Evolutionary conservation across 1,284 basidiomycete species (phyloP).

Genomic region (Singerocomus inundabilis): DNA sequence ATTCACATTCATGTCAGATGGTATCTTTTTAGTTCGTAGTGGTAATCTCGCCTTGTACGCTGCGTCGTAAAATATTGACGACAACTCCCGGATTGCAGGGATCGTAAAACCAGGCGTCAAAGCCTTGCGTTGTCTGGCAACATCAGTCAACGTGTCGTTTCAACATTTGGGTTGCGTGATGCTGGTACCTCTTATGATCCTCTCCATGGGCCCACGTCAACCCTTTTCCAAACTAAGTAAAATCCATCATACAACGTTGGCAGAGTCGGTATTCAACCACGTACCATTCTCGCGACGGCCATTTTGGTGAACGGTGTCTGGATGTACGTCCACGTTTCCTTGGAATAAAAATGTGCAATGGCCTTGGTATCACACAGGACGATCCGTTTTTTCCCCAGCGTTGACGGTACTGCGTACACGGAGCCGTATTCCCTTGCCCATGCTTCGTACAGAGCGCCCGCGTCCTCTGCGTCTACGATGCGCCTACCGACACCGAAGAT

Average conservation of each 20-base stretch:
- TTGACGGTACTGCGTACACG: slow-evolving; percentile 42
- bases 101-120: slow-evolving; percentile 6
- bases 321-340: slow-evolving; percentile 49
- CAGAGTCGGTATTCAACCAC: neutral
- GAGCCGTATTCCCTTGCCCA: slow-evolving; percentile 36
- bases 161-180: no score
- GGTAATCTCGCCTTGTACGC: slow-evolving; percentile 44
- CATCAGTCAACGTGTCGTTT: neutral
- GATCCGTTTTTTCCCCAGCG: slow-evolving; percentile 41
- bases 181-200: slow-evolving; percentile 11
- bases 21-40: neutral
- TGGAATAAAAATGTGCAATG: slow-evolving; percentile 49
- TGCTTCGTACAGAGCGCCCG: slow-evolving; percentile 14
- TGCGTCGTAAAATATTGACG: slow-evolving; percentile 22
- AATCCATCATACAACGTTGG: no score
- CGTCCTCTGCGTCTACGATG: slow-evolving; percentile 4
- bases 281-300: slow-evolving; percentile 45
- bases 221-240: neutral
- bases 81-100: slow-evolving; percentile 7
- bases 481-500: slow-evolving; percentile 16
- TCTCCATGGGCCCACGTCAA: slow-evolving; percentile 16
- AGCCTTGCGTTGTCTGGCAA: slow-evolving; percentile 39
- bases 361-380: slow-evolving; percentile 56
- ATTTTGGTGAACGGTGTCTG: slow-evolving; percentile 37
- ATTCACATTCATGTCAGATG: neutral